A percentile compares a stretch with the other conserved stretches of the same genome.
These are phyloP conservation scores for Brassica carinata DNA, from an alignment of 345 rosid genomes.

Conservation along the genomic window DNA sequence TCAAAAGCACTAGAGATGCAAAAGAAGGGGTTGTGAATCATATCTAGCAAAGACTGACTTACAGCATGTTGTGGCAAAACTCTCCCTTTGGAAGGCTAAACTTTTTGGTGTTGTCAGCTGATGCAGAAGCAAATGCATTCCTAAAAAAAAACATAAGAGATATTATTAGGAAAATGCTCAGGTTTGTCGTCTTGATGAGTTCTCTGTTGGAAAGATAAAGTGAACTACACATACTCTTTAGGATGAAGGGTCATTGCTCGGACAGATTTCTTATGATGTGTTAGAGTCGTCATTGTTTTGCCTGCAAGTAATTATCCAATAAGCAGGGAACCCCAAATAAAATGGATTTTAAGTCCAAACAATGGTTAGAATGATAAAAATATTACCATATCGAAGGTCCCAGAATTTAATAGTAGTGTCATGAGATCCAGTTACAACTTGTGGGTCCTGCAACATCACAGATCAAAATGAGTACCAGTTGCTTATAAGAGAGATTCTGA, in stretches of 20 bases:
- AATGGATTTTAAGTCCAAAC: not conserved
- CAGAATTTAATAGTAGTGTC: conserved; percentile 94
- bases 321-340: not conserved
- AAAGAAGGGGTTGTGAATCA: not conserved
- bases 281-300: conserved; percentile 87
- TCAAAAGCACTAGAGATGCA: conserved; percentile 5
- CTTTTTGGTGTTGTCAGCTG: conserved; percentile 96
- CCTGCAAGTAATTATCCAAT: conserved; percentile 50
- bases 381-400: conserved; percentile 94
- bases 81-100: conserved; percentile 92
- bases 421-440: conserved; percentile 98
- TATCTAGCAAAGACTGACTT: conserved; percentile 8
- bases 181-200: conserved; percentile 2
- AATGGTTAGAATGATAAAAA: not conserved
- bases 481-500: not conserved
- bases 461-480: conserved; percentile 20
- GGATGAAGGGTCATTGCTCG: conserved; percentile 97
- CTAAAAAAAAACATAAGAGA: conserved; percentile 45
- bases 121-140: conserved; percentile 92
- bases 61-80: conserved; percentile 96
- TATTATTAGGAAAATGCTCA: conserved; percentile 8
- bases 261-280: conserved; percentile 98
- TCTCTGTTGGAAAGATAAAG: not conserved
- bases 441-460: conserved; percentile 75
- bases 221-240: conserved; percentile 62